Evolutionary conservation across 2,329 filamentous ascomycete genomes (phyloP), one percentile per base, ranked within the genome.

Genomic region (Pseudogymnoascus sp.): DNA sequence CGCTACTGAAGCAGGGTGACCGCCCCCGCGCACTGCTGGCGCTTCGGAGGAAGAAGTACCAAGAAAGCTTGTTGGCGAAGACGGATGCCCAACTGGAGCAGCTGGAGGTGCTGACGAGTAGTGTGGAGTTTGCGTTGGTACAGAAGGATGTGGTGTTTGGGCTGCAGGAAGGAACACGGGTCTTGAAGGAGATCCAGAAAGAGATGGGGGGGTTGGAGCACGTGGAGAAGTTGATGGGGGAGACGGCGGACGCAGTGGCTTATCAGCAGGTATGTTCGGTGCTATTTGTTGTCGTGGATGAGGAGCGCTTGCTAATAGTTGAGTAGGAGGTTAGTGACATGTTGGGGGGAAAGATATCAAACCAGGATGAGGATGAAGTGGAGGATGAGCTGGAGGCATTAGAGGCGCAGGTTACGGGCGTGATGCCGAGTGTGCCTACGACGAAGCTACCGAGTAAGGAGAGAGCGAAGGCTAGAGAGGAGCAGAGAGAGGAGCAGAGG

Each of bases 111-210:
- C 79, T 99, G 68, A 94, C 91, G 7, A 85, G 85, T 62, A 92
- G 86, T 73, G 92, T 99, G 70, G 94, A 99, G 77, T 99, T 99
- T 76, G 91, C 94, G 39, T 83, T 93, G 26, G 94, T 99, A 68
- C 93, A 97, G 75, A 97, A 97, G 78, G 94, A 97, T 78, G 89
- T 99, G 38, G 74, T 99, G 3, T 97, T 90, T 75, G 94, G 94
- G 0, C 76, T 99, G 70, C 89, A 95, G 76, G 92, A 97, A 78
- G 93, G 93, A 41, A 97, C 92, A 0, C 84, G 83, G 66, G 94
- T 97, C 37, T 80, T 99, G 64, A 87, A 90, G 73, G 89, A 94
- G 74, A 97, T 99, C 63, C 89, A 97, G 74, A 85, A 84, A 70
- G 93, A 99, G 79, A 97, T 99, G 90, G 93, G 93, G 63, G 93